Percentiles rank a stretch among this genome's conserved stretches.
Evolutionary conservation across 1,284 basidiomycete species (phyloP).

Genomic region (Bondarzewia mesenterica): DNA sequence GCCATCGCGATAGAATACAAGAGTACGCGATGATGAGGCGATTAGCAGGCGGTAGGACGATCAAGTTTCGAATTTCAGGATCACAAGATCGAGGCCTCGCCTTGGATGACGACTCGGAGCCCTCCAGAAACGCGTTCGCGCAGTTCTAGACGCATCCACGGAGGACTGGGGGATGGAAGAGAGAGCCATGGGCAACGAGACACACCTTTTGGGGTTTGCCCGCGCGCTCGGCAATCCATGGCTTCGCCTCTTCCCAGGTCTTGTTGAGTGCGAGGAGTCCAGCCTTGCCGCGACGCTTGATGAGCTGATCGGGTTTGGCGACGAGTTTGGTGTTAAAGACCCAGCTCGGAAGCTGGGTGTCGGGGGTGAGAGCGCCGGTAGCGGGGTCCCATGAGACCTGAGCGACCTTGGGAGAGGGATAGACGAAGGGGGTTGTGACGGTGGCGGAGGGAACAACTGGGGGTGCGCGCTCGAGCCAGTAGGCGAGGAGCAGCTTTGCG

Average conservation of each 20-base stretch:
- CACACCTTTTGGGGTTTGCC: slow-evolving; percentile 89
- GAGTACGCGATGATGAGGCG: slow-evolving; percentile 1
- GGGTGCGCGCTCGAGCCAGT: slow-evolving; percentile 88
- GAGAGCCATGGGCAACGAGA: slow-evolving; percentile 11
- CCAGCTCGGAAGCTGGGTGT: slow-evolving; percentile 73
- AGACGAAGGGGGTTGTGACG: slow-evolving; percentile 55
- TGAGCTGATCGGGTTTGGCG: slow-evolving; percentile 95
- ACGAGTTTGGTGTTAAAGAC: slow-evolving; percentile 86
- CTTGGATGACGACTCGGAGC: not conserved
- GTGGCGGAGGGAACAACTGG: slow-evolving; percentile 42
- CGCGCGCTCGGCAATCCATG: slow-evolving; percentile 86
- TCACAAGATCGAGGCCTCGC: slow-evolving; percentile 1
- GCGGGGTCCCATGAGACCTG: slow-evolving; percentile 85
- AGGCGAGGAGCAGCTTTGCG: slow-evolving; percentile 88
- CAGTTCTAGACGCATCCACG: not conserved
- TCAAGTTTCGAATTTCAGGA: not conserved
- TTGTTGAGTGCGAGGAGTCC: slow-evolving; percentile 94
- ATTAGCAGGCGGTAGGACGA: slow-evolving; percentile 1
- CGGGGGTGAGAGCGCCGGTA: slow-evolving; percentile 76
- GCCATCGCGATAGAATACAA: slow-evolving; percentile 5
- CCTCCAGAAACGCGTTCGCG: not conserved
- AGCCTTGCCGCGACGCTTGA: slow-evolving; percentile 98
- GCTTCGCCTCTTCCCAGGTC: slow-evolving; percentile 77
- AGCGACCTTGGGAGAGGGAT: slow-evolving; percentile 65
- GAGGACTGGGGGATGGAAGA: not conserved